Base-by-base conservation (phyloP, 345 rosid species). In the Boechera retrofracta region DNA sequence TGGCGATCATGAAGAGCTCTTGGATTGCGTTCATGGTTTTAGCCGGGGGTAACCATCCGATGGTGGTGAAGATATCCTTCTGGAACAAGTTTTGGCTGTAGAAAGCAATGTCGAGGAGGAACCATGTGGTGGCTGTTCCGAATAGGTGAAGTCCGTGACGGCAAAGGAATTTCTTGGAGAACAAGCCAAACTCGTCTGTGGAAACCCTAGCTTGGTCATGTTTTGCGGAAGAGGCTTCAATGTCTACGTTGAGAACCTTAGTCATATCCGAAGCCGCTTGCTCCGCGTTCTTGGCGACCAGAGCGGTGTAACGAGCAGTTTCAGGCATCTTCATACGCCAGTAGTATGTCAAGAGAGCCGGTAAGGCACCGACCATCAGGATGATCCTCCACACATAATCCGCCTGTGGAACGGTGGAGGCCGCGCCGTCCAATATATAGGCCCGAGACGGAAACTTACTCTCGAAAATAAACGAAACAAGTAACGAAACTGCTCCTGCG, bases 311-410 rank as follows among this genome's bases (percentile, higher is more conserved):
- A 9, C 91, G 90, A 32, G 97, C 93, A 0, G 97, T 91, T 83
- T 89, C 97, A 0, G 97, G 94, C 93, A 91, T 91, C 82, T 86
- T 81, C 87, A 82, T 81, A 4, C 90, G 77, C 91, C 87, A 89
- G 74, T 87, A 89, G 75, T 83, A 89, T 11, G 97, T 89, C 8
- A 91, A 67, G 0, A 67, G 72, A 26, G 97, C 93, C 1, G 95
- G 93, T 44, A 91, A 0, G 11, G 97, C 93, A 1, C 97, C 97
- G 1, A 89, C 39, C 89, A 92, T 91, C 47, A 92, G 21, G 15
- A 89, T 67, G 13, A 86, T 78, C 48, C 97, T 82, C 95, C 95
- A 92, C 15, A 85, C 86, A 54, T 72, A 85, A 75, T 92, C 93
- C 1, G 93, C 89, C 74, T 89, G 57, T 0, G 85, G 88, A 15